Conservation (phyloP, 495 filamentous ascomycete species). For the Saxispiralis lemnorum region DNA sequence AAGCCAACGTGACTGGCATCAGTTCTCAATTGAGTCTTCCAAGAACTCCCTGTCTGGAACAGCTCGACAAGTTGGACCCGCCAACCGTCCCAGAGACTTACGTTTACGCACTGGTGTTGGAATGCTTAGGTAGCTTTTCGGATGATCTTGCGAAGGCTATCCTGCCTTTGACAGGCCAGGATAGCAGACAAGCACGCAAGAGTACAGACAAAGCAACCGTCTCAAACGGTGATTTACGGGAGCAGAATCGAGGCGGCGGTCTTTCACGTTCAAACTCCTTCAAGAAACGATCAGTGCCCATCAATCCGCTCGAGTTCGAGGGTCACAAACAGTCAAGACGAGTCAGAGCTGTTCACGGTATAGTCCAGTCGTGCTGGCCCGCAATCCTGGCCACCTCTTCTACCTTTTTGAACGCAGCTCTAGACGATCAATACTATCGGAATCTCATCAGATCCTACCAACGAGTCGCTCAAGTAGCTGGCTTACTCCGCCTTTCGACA, state of each 20-base stretch:
- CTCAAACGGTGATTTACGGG: not conserved
- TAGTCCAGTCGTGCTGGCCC: conserved; percentile 88
- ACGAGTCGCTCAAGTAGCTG: conserved; percentile 87
- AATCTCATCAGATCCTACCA: conserved; percentile 85
- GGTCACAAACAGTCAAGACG: conserved; percentile 51
- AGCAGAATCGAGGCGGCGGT: too few species aligned
- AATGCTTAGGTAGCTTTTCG: conserved; percentile 71
- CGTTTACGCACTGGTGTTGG: conserved; percentile 72
- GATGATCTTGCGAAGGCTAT: conserved; percentile 88
- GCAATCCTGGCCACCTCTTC: conserved; percentile 85
- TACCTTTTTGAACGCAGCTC: conserved; percentile 75
- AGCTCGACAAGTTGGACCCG: conserved; percentile 80
- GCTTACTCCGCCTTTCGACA: conserved; percentile 63
- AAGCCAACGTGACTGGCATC: conserved; percentile 54
- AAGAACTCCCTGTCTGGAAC: conserved; percentile 76
- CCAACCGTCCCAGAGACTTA: conserved; percentile 79
- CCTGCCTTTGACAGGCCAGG: conserved; percentile 67
- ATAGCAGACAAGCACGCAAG: conserved; percentile 6
- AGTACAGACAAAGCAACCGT: not conserved
- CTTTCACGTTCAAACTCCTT: conserved; percentile 22
- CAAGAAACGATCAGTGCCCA: conserved; percentile 38
- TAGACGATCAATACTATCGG: conserved; percentile 92
- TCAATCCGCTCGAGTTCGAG: conserved; percentile 62
- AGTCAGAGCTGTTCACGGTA: conserved; percentile 55
- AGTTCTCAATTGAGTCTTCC: conserved; percentile 81